Evolutionary conservation across 306 rosid species (phyloP).

Genomic region (Cucumis sativus): Cucumber_9930_V3 NC_026657.2:33022501-33023000

Average conservation of each 20-base stretch:
- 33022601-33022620: not conserved
- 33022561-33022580: not conserved
- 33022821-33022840: constrained; percentile 84
- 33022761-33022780: constrained; percentile 88
- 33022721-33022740: constrained; percentile 46
- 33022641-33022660: not conserved
- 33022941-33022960: constrained; percentile 96
- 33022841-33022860: constrained; percentile 11
- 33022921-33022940: constrained; percentile 98
- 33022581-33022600: not conserved
- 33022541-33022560: not conserved
- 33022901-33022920: constrained; percentile 65
- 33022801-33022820: constrained; percentile 99
- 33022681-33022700: constrained; percentile 54
- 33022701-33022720: constrained; percentile 80
- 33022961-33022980: constrained; percentile 88
- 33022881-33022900: constrained; percentile 13
- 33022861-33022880: not conserved
- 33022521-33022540: not conserved
- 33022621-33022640: not conserved
- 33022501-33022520: too few species aligned
- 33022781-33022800: constrained; percentile 83
- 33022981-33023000: constrained; percentile 98
- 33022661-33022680: not conserved
- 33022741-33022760: constrained; percentile 86